A percentile compares a stretch with the other conserved stretches of the same genome.
These are phyloP conservation scores for Malassezia restricta DNA, from an alignment of 1,284 basidiomycete species.

Conservation along the genomic window DNA sequence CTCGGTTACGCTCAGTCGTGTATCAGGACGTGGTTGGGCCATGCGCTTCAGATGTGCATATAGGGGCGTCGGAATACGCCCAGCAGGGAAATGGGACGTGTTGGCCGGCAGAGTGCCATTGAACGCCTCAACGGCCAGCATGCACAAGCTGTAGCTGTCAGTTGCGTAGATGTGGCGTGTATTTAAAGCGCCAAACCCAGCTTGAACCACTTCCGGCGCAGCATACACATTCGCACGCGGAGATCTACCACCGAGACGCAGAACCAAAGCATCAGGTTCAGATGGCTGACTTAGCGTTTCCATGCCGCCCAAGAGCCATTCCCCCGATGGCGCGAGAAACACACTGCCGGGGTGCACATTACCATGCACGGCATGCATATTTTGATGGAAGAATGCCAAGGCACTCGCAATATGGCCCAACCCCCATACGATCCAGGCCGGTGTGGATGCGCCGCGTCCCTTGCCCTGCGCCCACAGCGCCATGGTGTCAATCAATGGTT, in stretches of 20 bases:
- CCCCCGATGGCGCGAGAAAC: slow-evolving; percentile 69
- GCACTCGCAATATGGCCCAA: slow-evolving; percentile 65
- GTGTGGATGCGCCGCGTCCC: slow-evolving; percentile 52
- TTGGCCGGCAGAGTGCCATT: slow-evolving; percentile 45
- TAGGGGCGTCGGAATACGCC: slow-evolving; percentile 63
- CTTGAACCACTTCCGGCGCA: slow-evolving; percentile 80
- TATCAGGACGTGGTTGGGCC: slow-evolving; percentile 71
- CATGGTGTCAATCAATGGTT: slow-evolving; percentile 60
- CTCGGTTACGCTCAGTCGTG: slow-evolving; percentile 56
- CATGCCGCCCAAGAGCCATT: slow-evolving; percentile 92
- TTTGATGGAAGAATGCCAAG: slow-evolving; percentile 64
- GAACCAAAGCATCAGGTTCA: slow-evolving; percentile 38
- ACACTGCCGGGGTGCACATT: slow-evolving; percentile 66
- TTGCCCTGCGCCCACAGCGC: slow-evolving; percentile 49
- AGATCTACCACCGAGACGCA: slow-evolving; percentile 26
- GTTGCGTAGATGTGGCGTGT: slow-evolving; percentile 20
- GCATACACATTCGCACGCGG: slow-evolving; percentile 46
- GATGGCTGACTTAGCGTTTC: slow-evolving; percentile 61
- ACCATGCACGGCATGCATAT: slow-evolving; percentile 59
- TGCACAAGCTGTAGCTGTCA: slow-evolving; percentile 35
- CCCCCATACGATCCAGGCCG: slow-evolving; percentile 76
- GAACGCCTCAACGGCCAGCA: slow-evolving; percentile 34
- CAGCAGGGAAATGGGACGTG: slow-evolving; percentile 62
- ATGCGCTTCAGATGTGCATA: slow-evolving; percentile 77
- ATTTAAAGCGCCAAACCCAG: slow-evolving; percentile 54